Conservation (phyloP, 2,329 filamentous ascomycete species). For the Bimuria novae-zelandiae region DNA sequence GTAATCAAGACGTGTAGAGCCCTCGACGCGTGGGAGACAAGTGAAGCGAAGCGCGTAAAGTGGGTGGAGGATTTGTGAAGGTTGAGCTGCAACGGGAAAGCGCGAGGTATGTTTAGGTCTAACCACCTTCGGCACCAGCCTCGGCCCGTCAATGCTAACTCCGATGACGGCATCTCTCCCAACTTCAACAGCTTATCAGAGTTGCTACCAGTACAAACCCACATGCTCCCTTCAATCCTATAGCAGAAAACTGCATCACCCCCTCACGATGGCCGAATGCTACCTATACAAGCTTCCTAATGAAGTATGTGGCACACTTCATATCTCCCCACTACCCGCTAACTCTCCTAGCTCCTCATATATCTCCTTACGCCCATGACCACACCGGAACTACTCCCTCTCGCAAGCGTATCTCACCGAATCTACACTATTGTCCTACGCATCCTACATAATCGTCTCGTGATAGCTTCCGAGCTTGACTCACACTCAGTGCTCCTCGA, state of each 20-base stretch:
- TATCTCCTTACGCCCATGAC: conserved; percentile 49
- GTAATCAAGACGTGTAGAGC: not conserved
- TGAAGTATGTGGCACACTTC: conserved; percentile 30
- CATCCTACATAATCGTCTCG: conserved; percentile 67
- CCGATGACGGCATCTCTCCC: conserved; percentile 39
- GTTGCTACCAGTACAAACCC: conserved; percentile 9
- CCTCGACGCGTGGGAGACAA: not conserved
- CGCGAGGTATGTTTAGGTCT: conserved; percentile 26
- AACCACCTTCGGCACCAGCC: conserved; percentile 20
- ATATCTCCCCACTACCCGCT: conserved; percentile 12
- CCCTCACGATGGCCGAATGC: conserved; percentile 31
- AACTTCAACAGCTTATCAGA: conserved; percentile 17
- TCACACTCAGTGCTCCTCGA: conserved; percentile 74
- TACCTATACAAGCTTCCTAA: conserved; percentile 45
- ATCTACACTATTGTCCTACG: conserved; percentile 67
- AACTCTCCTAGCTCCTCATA: conserved; percentile 46
- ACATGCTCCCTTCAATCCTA: not conserved
- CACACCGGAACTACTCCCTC: conserved; percentile 53
- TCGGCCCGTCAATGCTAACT: conserved; percentile 10
- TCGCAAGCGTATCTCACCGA: conserved; percentile 64
- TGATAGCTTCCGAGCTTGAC: conserved; percentile 61
- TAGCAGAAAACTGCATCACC: not conserved
- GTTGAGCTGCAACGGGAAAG: conserved; percentile 31
- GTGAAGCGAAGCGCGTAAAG: conserved; percentile 12
- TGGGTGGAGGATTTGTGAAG: conserved; percentile 17